phyloP scores from a whole-genome alignment of 257 asterid species.

The Solanum chilense region DNA sequence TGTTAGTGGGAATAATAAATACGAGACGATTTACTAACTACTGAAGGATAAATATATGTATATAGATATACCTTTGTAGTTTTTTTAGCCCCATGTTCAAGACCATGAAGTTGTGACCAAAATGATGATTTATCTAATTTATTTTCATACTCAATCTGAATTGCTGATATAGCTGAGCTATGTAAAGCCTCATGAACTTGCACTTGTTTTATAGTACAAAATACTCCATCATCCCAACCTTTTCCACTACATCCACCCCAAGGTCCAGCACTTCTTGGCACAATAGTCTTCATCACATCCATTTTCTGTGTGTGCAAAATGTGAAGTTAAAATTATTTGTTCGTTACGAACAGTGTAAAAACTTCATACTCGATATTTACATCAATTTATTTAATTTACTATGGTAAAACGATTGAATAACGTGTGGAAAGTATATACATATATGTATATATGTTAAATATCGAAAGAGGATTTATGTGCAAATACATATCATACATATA shows the following conservation, averaged over 20 bases:
- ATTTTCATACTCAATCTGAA: neutral
- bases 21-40: neutral
- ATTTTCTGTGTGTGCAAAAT: neutral
- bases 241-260: slow-evolving; percentile 2
- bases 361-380: neutral
- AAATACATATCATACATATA: neutral
- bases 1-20: neutral
- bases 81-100: neutral
- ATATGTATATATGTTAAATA: neutral
- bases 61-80: neutral
- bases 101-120: neutral
- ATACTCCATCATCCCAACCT: slow-evolving; percentile 16
- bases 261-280: slow-evolving; percentile 6
- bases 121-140: neutral
- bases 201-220: neutral
- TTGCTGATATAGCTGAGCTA: neutral
- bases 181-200: neutral
- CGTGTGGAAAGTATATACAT: neutral
- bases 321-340: neutral
- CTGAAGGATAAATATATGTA: neutral
- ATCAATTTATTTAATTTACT: neutral
- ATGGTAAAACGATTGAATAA: neutral
- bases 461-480: neutral
- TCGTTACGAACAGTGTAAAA: neutral
- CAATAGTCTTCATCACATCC: neutral